Evolutionary conservation across 2,329 filamentous ascomycete species (phyloP).

Genomic region (Pestalotiopsis sp.): DNA sequence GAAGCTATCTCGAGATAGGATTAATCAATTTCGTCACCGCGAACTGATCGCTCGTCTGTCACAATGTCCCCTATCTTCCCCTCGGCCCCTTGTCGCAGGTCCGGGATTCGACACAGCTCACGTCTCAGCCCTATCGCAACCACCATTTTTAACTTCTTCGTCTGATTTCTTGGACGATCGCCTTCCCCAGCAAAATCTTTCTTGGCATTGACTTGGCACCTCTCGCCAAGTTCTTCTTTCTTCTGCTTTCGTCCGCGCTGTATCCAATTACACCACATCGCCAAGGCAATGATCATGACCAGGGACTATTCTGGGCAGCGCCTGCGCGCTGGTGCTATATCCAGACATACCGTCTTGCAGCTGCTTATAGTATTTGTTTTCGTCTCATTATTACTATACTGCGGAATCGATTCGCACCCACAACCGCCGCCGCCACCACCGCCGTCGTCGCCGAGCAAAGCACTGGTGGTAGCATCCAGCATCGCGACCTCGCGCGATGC

Average conservation of each 20-base stretch:
- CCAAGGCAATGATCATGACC: background rate
- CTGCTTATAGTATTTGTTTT: background rate
- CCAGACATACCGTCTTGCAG: background rate
- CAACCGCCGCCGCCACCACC: background rate
- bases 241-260: background rate
- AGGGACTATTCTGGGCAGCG: background rate
- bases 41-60: background rate
- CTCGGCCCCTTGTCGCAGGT: background rate
- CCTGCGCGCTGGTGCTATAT: background rate
- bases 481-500: background rate
- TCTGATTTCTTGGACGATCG: background rate
- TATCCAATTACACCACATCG: background rate
- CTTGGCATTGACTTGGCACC: slow-evolving; percentile 7
- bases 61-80: background rate
- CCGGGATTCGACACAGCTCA: background rate
- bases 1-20: background rate
- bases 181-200: background rate
- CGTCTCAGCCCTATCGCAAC: slow-evolving; percentile 11
- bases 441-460: background rate
- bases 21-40: background rate
- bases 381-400: background rate
- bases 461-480: slow-evolving; percentile 7
- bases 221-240: background rate
- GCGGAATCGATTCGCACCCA: background rate
- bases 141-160: background rate